Evolutionary conservation across 495 filamentous ascomycete genomes (phyloP).

Genomic region (Xylaria cubensis): DNA sequence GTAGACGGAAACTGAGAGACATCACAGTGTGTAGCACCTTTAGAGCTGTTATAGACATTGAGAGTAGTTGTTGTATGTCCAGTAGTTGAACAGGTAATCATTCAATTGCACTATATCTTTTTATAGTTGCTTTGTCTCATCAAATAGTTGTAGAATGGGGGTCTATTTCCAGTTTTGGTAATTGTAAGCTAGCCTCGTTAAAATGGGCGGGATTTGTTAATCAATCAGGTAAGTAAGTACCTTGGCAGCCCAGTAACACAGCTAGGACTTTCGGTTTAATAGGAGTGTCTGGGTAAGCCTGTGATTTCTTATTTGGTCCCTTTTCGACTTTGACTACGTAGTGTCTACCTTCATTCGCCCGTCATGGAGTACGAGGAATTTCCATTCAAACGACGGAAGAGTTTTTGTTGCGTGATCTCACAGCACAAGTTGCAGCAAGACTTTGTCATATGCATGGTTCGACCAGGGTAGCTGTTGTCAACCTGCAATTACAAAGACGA

Average conservation of each 20-base stretch:
- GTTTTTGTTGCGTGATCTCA: slow-evolving; percentile 14
- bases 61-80: neutral
- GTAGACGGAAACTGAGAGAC: neutral
- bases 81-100: neutral
- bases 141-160: neutral
- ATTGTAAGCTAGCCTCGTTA: neutral
- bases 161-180: slow-evolving; percentile 4
- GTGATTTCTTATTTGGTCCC: neutral
- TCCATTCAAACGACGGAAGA: neutral
- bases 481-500: slow-evolving; percentile 25
- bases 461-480: neutral
- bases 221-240: neutral
- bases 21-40: neutral
- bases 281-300: neutral
- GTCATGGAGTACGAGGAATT: neutral
- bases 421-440: neutral
- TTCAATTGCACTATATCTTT: neutral
- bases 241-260: neutral
- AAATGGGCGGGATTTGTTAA: neutral
- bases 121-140: slow-evolving; percentile 6
- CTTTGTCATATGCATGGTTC: slow-evolving; percentile 1
- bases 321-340: neutral
- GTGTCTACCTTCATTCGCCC: neutral
- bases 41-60: neutral
- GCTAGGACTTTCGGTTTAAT: neutral